Conservation (phyloP, 2,329 filamentous ascomycete genomes). For the Leptographium radiaticola region DNA sequence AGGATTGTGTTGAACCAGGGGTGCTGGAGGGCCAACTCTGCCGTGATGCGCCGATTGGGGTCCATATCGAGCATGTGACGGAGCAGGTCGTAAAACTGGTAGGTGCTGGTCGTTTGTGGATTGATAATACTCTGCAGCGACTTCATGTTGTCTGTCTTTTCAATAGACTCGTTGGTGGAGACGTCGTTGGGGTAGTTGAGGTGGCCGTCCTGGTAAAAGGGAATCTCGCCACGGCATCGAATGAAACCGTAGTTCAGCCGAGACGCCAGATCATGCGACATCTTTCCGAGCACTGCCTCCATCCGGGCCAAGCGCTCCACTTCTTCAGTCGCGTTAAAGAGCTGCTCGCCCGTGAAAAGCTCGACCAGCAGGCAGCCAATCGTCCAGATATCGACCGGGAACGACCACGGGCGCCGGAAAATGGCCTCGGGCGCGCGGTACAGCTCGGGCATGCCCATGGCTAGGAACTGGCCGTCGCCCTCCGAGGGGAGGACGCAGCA, state of each 20-base stretch:
- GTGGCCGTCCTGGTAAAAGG: neutral
- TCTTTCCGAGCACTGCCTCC: neutral
- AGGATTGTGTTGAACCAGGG: neutral
- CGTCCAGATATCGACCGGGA: constrained; percentile 96
- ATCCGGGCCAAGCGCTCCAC: neutral
- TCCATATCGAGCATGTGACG: neutral
- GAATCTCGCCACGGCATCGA: neutral
- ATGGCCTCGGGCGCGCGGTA: constrained; percentile 92
- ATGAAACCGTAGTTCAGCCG: neutral
- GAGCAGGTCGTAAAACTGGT: neutral
- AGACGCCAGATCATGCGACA: neutral
- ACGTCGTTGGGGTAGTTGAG: neutral
- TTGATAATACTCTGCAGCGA: neutral
- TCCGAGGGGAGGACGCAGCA: neutral
- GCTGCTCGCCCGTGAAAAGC: constrained; percentile 81
- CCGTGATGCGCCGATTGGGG: neutral
- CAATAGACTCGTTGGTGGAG: too few relatives aligned
- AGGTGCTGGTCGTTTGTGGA: neutral
- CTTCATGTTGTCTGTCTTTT: neutral
- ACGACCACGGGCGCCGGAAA: constrained; percentile 88
- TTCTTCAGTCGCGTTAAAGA: neutral
- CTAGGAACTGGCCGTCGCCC: neutral
- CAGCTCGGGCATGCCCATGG: neutral
- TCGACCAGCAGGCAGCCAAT: constrained; percentile 98
- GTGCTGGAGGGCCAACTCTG: neutral